Evolutionary conservation across 1,139 yeast species (phyloP).

Genomic region (Zhuliangozyma blackwelliae): DNA sequence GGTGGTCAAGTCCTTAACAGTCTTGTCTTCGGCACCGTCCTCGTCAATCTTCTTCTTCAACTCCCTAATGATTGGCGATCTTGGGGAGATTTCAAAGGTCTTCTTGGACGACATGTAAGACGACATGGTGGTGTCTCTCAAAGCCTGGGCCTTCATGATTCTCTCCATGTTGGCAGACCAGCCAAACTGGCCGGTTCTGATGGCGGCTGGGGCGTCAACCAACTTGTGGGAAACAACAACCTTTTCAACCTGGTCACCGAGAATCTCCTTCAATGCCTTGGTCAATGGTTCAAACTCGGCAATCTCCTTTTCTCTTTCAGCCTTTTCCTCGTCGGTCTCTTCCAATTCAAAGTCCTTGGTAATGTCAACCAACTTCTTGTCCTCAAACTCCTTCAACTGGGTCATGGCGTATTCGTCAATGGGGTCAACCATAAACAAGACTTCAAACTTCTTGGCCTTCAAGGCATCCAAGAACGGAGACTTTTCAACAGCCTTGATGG

Average conservation of each 20-base stretch:
- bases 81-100: slow-evolving; percentile 98
- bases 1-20: slow-evolving; percentile 96
- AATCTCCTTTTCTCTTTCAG: slow-evolving; percentile 85
- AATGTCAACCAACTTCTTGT: slow-evolving; percentile 97
- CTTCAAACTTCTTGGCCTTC: slow-evolving; percentile 98
- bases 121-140: slow-evolving; percentile 98
- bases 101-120: slow-evolving; percentile 99
- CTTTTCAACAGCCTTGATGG: slow-evolving; percentile 95
- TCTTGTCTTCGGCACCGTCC: slow-evolving; percentile 97
- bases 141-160: slow-evolving; percentile 99
- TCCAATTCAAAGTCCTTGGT: slow-evolving; percentile 99
- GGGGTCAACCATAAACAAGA: slow-evolving; percentile 96
- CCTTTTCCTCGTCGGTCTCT: slow-evolving; percentile 98
- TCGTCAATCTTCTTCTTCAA: slow-evolving; percentile 94
- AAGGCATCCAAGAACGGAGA: slow-evolving; percentile 99
- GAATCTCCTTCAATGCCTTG: slow-evolving; percentile 91
- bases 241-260: slow-evolving; percentile 99
- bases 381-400: slow-evolving; percentile 98
- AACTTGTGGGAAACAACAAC: slow-evolving; percentile 97
- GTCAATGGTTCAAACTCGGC: slow-evolving; percentile 92
- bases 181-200: slow-evolving; percentile 99
- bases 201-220: slow-evolving; percentile 99
- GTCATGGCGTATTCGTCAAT: slow-evolving; percentile 99
- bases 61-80: slow-evolving; percentile 90
- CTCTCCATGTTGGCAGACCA: slow-evolving; percentile 99